These are phyloP conservation scores for Phaeotremella fagi DNA, from an alignment of 768 basidiomycete species.

Conservation along the genomic window DNA sequence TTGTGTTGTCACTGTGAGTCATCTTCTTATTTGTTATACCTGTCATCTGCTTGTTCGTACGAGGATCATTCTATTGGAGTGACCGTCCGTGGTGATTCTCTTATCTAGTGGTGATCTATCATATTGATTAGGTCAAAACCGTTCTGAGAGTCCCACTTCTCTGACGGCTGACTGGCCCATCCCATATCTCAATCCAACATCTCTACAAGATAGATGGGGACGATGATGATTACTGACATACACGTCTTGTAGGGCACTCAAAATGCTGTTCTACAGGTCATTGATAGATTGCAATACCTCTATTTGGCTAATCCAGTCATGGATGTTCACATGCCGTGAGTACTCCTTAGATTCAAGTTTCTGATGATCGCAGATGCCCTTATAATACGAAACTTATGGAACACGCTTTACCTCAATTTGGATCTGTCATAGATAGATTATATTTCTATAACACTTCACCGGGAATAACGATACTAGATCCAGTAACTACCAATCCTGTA, in stretches of 20 bases:
- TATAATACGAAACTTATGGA: constrained; percentile 43
- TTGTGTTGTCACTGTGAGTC: constrained; percentile 41
- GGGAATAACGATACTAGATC: constrained; percentile 26
- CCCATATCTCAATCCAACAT: too few species aligned
- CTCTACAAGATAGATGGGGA: too few species aligned
- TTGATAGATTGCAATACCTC: constrained; percentile 33
- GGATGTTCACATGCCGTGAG: constrained; percentile 45
- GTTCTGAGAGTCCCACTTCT: too few species aligned
- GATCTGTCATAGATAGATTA: constrained; percentile 16
- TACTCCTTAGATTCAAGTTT: constrained; percentile 1
- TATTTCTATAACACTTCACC: constrained; percentile 10
- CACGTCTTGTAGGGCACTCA: constrained; percentile 32
- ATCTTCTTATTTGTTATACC: too few species aligned
- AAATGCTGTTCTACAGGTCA: constrained; percentile 30
- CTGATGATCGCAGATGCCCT: constrained; percentile 23
- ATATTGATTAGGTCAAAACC: too few species aligned
- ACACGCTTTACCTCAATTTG: constrained; percentile 32
- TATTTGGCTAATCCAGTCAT: constrained; percentile 45
- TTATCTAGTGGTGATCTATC: too few species aligned
- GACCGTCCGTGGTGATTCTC: too few species aligned
- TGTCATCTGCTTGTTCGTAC: too few species aligned
- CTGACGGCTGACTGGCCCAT: too few species aligned
- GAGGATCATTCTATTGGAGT: too few species aligned
- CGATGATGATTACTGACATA: background rate
- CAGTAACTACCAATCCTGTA: constrained; percentile 34